Percentiles rank a stretch among this genome's conserved stretches.
These are phyloP conservation scores for Aspergillus diversus DNA, from an alignment of 495 filamentous ascomycete genomes.

Conservation along the genomic window DNA sequence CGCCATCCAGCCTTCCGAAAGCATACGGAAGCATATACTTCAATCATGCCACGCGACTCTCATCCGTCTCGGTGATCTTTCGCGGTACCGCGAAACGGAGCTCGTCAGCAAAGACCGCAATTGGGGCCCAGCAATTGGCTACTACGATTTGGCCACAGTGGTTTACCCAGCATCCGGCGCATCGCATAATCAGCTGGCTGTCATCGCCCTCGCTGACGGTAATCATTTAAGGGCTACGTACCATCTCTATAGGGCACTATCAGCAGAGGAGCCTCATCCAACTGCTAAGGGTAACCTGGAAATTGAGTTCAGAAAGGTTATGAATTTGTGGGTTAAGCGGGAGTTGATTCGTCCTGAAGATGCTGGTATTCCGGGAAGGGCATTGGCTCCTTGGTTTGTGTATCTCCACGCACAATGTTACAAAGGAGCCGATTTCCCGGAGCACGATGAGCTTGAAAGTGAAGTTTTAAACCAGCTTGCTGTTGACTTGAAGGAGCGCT, in stretches of 20 bases:
- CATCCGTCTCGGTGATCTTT: conserved; percentile 86
- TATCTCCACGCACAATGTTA: conserved; percentile 86
- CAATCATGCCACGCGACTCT: conserved; percentile 81
- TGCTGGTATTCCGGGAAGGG: conserved; percentile 51
- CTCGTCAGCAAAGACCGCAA: conserved; percentile 65
- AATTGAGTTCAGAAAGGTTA: conserved; percentile 76
- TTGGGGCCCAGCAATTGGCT: conserved; percentile 80
- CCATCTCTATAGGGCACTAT: conserved; percentile 82
- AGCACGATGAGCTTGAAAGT: conserved; percentile 82
- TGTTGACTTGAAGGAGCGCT: conserved; percentile 70
- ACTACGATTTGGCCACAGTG: conserved; percentile 80
- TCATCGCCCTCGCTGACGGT: conserved; percentile 74
- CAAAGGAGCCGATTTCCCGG: conserved; percentile 67
- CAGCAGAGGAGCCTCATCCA: conserved; percentile 71
- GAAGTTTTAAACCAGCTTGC: conserved; percentile 80
- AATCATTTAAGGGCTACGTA: conserved; percentile 85
- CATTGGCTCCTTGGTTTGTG: conserved; percentile 79
- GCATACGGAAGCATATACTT: conserved; percentile 61
- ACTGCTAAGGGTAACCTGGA: conserved; percentile 74
- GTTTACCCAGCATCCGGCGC: conserved; percentile 78
- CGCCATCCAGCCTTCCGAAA: conserved; percentile 45
- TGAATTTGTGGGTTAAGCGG: conserved; percentile 60
- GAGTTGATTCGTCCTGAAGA: conserved; percentile 59
- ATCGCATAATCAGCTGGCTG: conserved; percentile 86
- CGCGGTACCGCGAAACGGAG: conserved; percentile 83